Evolutionary conservation across 2,329 filamentous ascomycete genomes (phyloP).

Genomic region (Apiospora pterosperma): DNA sequence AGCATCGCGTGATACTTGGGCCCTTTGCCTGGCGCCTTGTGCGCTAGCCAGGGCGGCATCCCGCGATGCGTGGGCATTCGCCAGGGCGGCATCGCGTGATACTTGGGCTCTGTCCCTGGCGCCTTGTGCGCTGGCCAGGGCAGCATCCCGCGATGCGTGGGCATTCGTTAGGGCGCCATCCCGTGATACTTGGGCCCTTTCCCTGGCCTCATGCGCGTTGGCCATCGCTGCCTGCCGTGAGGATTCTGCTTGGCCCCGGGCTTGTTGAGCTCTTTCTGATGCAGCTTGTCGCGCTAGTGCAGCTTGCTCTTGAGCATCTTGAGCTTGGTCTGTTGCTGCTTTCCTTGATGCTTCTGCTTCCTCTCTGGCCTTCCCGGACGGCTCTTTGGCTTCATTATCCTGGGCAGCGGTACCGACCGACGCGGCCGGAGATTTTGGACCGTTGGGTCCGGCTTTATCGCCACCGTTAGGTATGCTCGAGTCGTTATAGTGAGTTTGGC

Average conservation of each 20-base stretch:
- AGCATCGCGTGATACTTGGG: not conserved
- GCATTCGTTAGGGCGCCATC: not conserved
- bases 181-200: not conserved
- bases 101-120: not conserved
- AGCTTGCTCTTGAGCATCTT: not conserved
- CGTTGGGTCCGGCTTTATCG: no score
- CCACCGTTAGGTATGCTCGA: not conserved
- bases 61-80: not conserved
- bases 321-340: not conserved
- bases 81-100: not conserved
- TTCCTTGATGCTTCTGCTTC: not conserved
- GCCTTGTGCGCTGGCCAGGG: not conserved
- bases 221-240: not conserved
- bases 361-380: not conserved
- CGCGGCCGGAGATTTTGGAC: no score
- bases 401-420: not conserved
- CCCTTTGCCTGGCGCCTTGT: not conserved
- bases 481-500: not conserved
- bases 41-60: not conserved
- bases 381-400: not conserved
- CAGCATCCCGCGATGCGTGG: not conserved
- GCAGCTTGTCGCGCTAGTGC: not conserved
- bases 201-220: not conserved
- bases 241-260: not conserved
- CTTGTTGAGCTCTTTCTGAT: not conserved